Percentiles rank a stretch among this genome's conserved stretches.
phyloP scores from a whole-genome alignment of 2,329 filamentous ascomycete species.

The Graphilbum ipis-grandicollis region DNA sequence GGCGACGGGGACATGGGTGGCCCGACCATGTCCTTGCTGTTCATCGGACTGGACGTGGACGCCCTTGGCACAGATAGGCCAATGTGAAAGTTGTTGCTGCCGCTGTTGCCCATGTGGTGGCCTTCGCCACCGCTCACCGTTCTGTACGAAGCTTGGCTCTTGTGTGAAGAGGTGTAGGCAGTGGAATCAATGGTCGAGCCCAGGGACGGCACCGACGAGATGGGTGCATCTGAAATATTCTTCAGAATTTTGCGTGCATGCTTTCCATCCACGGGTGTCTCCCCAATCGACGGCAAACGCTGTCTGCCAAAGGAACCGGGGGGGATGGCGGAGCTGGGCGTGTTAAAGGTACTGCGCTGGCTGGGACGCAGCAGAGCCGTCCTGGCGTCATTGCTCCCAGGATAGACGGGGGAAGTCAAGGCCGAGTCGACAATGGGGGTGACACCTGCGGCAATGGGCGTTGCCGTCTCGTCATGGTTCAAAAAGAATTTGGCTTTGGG shows the following conservation, averaged over 20 bases:
- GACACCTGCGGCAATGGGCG: conserved; percentile 64
- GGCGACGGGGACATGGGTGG: conserved; percentile 52
- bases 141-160: background rate
- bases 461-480: conserved; percentile 37
- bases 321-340: conserved; percentile 49
- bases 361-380: conserved; percentile 53
- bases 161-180: background rate
- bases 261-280: conserved; percentile 28
- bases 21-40: conserved; percentile 26
- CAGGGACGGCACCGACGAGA: conserved; percentile 4
- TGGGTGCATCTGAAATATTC: conserved; percentile 4
- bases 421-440: conserved; percentile 79
- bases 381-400: conserved; percentile 40
- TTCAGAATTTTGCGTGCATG: conserved; percentile 15
- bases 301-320: conserved; percentile 34
- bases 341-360: conserved; percentile 51
- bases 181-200: background rate
- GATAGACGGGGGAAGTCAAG: conserved; percentile 44
- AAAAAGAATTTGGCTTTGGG: conserved; percentile 46
- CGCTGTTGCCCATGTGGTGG: conserved; percentile 20
- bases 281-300: conserved; percentile 64
- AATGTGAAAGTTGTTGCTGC: conserved; percentile 12
- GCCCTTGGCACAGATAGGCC: conserved; percentile 41
- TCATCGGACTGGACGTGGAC: conserved; percentile 48
- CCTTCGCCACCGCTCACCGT: conserved; percentile 9